These are phyloP conservation scores for Rhynchosporium agropyri DNA, from an alignment of 2,329 filamentous ascomycete species.

Conservation along the genomic window DNA sequence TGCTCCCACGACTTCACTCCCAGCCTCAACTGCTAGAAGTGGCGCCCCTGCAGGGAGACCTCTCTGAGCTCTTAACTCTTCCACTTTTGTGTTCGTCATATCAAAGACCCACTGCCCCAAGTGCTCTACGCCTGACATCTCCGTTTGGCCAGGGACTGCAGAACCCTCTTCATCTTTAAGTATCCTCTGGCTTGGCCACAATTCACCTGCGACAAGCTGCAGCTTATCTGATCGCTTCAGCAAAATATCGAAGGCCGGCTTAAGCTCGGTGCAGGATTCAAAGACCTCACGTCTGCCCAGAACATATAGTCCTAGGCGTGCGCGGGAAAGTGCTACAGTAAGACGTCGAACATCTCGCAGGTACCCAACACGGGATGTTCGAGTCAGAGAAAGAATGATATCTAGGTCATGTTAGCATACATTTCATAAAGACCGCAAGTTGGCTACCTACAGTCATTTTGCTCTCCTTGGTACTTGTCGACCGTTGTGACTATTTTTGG, in stretches of 20 bases:
- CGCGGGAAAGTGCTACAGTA: constrained; percentile 91
- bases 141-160: constrained; percentile 58
- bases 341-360: constrained; percentile 90
- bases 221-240: constrained; percentile 80
- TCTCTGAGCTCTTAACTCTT: constrained; percentile 39
- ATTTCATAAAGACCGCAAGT: neutral
- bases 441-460: constrained; percentile 85
- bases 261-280: constrained; percentile 83
- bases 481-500: constrained; percentile 91
- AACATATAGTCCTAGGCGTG: constrained; percentile 88
- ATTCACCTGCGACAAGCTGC: constrained; percentile 78
- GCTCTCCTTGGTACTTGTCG: constrained; percentile 98
- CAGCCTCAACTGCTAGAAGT: constrained; percentile 21
- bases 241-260: constrained; percentile 80
- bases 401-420: constrained; percentile 53
- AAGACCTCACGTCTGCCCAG: constrained; percentile 88
- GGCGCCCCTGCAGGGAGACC: constrained; percentile 34
- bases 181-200: constrained; percentile 72
- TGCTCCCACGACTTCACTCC: constrained; percentile 17
- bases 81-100: constrained; percentile 69
- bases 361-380: constrained; percentile 88
- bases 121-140: constrained; percentile 92
- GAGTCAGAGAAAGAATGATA: constrained; percentile 88
- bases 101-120: constrained; percentile 94
- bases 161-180: constrained; percentile 49